Base-by-base conservation (phyloP, 2,329 filamentous ascomycete genomes). In the Epicoccum nigrum region DNA sequence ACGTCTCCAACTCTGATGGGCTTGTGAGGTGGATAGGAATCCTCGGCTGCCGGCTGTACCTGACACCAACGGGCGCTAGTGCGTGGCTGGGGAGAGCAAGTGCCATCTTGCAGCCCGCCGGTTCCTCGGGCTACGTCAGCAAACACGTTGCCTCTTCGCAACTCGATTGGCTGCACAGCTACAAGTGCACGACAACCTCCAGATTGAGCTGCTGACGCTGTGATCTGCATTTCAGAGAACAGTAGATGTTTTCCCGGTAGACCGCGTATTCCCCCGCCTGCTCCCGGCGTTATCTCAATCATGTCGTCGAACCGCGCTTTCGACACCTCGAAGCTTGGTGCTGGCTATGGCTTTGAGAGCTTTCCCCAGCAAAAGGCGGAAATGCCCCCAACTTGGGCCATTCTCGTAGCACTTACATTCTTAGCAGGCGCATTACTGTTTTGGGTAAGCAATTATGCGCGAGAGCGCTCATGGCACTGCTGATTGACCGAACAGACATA, bases 401-500 rank as follows among this genome's bases (percentile, higher is more conserved):
- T 72, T 28, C 20, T 62, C n/a, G 54, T 67, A 15, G 68, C 54
- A 7, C 33, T 67, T 13, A 52, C 51, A n/a, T 67, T 68, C 33
- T 31, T 66, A 37, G 44, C 64, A 31, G 45, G 49, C 32, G 68
- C 66, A 15, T 38, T 69, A 15, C 41, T 58, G 11, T 67, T 69
- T 21, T 71, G 68, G 69, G 69, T 71, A 65, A 46, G 60, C 47
- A 45, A 4, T 33, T 32, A 28, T 32, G 21, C 25, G 19, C 44
- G 20, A 20, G 37, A 23, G 37, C 21, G 21, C 25, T 7, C 13
- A 5, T 9, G n/a, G 46, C 51, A 31, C 52, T 13, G 23, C 27
- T 49, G 41, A 54, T 30, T 7, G 27, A 35, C 19, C 9, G 20
- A 42, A 35, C 43, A 88, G 86, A 70, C 86, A 65, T 92, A 89